Percentiles rank a stretch among this genome's conserved stretches.
Evolutionary conservation across 345 rosid genomes (phyloP).

Genomic region (Kandelia obovata): DNA sequence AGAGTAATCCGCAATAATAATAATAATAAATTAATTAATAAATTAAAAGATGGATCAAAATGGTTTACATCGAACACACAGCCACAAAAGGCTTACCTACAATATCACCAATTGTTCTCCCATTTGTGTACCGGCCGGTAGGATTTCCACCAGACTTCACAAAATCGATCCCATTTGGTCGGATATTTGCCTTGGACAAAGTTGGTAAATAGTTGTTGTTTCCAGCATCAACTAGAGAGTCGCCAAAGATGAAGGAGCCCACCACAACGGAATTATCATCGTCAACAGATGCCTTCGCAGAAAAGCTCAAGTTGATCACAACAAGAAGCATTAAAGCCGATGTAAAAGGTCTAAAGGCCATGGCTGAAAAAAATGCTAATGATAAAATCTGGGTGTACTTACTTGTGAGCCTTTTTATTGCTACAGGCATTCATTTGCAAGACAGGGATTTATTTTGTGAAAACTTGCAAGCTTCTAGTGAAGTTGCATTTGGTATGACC

Average conservation of each 20-base stretch:
- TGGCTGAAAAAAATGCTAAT: background rate
- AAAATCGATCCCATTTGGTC: conserved; percentile 89
- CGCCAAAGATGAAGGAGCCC: conserved; percentile 79
- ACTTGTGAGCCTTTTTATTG: conserved; percentile 8
- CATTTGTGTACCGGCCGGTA: conserved; percentile 88
- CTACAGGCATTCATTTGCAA: background rate
- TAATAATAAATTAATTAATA: too few species aligned
- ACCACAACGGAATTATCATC: conserved; percentile 25
- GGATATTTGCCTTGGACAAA: conserved; percentile 68
- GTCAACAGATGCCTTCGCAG: conserved; percentile 17
- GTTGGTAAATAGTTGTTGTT: conserved; percentile 78
- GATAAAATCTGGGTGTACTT: background rate
- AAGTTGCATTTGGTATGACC: conserved; percentile 49
- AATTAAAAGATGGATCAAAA: background rate
- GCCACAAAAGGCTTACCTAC: conserved; percentile 38
- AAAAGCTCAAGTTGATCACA: conserved; percentile 5
- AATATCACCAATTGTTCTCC: conserved; percentile 83
- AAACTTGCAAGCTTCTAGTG: conserved; percentile 34
- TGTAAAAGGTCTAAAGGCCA: conserved; percentile 12
- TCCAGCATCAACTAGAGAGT: conserved; percentile 86
- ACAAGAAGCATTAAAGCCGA: conserved; percentile 17
- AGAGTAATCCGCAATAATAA: background rate
- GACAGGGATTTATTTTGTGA: conserved; percentile 8
- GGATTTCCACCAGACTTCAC: conserved; percentile 68
- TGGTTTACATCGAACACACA: background rate